phyloP scores from a whole-genome alignment of 805 yeast genomes.

The Metschnikowia gruessii region DNA sequence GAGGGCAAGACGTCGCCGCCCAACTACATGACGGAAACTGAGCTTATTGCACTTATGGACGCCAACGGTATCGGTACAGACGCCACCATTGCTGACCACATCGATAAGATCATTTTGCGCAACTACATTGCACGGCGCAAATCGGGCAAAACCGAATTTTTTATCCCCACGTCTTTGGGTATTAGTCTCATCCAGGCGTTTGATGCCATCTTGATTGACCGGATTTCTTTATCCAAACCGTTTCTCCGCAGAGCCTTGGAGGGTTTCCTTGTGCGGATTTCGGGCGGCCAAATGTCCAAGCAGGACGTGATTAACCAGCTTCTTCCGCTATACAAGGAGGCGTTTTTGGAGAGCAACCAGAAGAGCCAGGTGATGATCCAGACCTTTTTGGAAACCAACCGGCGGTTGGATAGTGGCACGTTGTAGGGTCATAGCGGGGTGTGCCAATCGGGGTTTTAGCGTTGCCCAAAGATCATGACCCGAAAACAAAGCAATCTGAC shows the following conservation, averaged over 20 bases:
- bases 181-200: constrained; percentile 87
- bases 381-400: constrained; percentile 17
- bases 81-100: constrained; percentile 98
- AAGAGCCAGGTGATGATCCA: constrained; percentile 18
- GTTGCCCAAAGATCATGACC: no score
- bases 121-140: constrained; percentile 57
- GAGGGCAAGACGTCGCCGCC: constrained; percentile 85
- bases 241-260: constrained; percentile 79
- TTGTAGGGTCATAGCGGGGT: background rate
- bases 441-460: no score
- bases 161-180: constrained; percentile 82
- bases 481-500: no score
- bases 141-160: constrained; percentile 36
- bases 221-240: constrained; percentile 79
- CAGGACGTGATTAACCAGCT: constrained; percentile 54
- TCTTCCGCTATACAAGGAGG: constrained; percentile 56
- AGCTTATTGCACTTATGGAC: constrained; percentile 90
- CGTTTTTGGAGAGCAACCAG: constrained; percentile 36
- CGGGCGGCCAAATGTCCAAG: constrained; percentile 57
- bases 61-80: constrained; percentile 97
- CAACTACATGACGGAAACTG: constrained; percentile 81
- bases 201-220: constrained; percentile 70
- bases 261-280: constrained; percentile 58
- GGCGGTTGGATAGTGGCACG: constrained; percentile 1
- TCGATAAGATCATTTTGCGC: constrained; percentile 69